Percentiles rank a stretch among this genome's conserved stretches.
Conservation (phyloP, 192 early-diverging fungal genomes). For the Chytriomyces sp. region DNA sequence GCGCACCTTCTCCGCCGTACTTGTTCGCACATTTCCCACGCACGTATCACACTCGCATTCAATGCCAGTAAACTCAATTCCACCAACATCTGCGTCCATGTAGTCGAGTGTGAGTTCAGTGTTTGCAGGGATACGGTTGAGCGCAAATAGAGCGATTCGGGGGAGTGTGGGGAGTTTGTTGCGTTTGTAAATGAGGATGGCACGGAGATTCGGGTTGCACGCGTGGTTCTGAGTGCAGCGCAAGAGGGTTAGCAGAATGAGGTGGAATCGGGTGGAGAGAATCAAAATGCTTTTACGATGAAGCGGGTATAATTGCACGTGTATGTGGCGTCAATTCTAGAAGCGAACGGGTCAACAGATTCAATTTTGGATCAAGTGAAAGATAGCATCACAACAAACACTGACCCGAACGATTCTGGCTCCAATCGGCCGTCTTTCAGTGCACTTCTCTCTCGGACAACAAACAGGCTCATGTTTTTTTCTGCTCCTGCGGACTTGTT, state of each 20-base stretch:
- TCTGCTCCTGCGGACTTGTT: not conserved
- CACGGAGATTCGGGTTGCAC: conserved; percentile 22
- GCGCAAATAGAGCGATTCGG: conserved; percentile 10
- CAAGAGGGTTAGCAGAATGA: not conserved
- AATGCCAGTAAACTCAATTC: no score
- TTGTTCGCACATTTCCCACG: no score
- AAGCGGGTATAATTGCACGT: conserved; percentile 35
- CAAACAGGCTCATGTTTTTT: not conserved
- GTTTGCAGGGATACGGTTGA: not conserved
- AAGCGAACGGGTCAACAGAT: not conserved
- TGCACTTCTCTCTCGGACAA: not conserved
- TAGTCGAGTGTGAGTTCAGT: conserved; percentile 22
- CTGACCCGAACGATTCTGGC: not conserved
- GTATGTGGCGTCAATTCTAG: conserved; percentile 22
- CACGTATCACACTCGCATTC: no score
- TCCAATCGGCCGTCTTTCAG: not conserved
- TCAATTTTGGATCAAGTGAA: not conserved
- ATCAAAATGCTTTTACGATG: conserved; percentile 2
- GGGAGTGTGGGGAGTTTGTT: conserved; percentile 1
- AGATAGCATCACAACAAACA: conserved; percentile 5
- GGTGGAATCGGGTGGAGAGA: not conserved
- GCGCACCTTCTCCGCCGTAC: no score
- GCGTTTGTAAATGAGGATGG: conserved; percentile 6
- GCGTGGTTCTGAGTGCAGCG: conserved; percentile 16
- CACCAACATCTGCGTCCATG: not conserved